Base-by-base conservation (phyloP, 2,329 filamentous ascomycete species). In the Lasiodiplodia sp. region DNA sequence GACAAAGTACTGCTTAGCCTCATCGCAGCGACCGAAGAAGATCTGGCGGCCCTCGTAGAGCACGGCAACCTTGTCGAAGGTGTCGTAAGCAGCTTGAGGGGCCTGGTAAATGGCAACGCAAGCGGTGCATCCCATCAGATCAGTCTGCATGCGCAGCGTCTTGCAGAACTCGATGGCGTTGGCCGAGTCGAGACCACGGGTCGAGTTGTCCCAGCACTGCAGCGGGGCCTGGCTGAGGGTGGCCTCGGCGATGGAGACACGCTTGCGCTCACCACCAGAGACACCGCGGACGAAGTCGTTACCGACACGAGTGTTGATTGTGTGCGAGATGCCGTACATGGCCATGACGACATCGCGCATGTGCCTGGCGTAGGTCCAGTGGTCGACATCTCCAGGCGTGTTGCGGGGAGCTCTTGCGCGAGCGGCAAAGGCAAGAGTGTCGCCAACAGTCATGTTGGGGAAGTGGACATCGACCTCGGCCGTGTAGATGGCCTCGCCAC, bases 401-500 rank as follows among this genome's bases (percentile, higher is more conserved):
- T 83, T 72, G 38, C 86, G 85, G 12, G 90, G 89, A 64, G 89
- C 86, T 66, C 90, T 85, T 4, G 91, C 89, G n/a, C 86, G 82
- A 2, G 92, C 91, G 40, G 92, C 92, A 71, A 94, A 94, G 67
- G 88, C 89, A 57, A 95, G 84, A 1, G 92, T 95, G 72, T 94
- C 89, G 38, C 91, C 91, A 62, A 94, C 91, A 2, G 87, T 89
- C 71, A 95, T 78, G 80, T 90, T 87, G 25, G 91, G 90, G 73
- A 94, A 94, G 79, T 94, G 91, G 2, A 90, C 89, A 76, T 96
- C 93, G 34, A 92, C 89, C 76, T 95, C 92, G 68, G 92, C 91
- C 0, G 91, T 93, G 79, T 95, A 96, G 76, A 95, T 93, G 70
- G 91, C 91, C 80, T 96, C 92, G 71, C 93, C 92, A 49, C 91